Percentiles rank a stretch among this genome's conserved stretches.
Evolutionary conservation across 139 green algal species (phyloP).

Genomic region (Trebouxia sp.): DNA sequence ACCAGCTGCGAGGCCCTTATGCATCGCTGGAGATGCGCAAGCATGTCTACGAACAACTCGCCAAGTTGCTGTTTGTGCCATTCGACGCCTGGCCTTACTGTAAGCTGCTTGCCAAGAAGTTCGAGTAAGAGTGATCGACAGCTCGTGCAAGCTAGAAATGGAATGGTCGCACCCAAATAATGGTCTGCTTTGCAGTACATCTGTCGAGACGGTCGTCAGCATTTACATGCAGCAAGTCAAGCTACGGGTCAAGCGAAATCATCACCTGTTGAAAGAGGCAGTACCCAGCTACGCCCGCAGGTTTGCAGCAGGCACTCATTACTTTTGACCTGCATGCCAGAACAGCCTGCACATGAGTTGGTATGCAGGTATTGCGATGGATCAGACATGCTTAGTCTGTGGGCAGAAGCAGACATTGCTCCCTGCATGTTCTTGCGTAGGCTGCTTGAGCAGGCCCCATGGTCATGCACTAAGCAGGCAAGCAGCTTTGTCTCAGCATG

Average conservation of each 20-base stretch:
- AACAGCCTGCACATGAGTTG: neutral
- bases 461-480: conserved; percentile 36
- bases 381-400: conserved; percentile 67
- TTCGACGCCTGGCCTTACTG: neutral
- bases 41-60: conserved; percentile 3
- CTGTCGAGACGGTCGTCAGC: conserved; percentile 50
- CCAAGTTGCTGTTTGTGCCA: neutral
- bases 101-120: neutral
- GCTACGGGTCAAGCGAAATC: conserved; percentile 49
- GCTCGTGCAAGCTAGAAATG: too few species aligned
- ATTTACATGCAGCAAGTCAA: conserved; percentile 64
- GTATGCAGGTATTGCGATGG: conserved; percentile 44
- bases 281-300: neutral
- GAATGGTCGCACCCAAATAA: neutral
- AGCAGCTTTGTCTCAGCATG: neutral
- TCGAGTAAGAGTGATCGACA: neutral
- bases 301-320: neutral
- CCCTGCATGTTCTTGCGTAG: conserved; percentile 74
- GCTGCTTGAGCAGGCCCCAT: conserved; percentile 48
- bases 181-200: conserved; percentile 35
- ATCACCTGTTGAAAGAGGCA: neutral
- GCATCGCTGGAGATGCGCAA: neutral
- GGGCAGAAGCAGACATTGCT: conserved; percentile 62
- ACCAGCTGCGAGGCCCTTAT: too few species aligned
- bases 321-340: neutral